Base-by-base conservation (phyloP, 2,329 filamentous ascomycete species). In the Paraphoma chrysanthemicola region DNA sequence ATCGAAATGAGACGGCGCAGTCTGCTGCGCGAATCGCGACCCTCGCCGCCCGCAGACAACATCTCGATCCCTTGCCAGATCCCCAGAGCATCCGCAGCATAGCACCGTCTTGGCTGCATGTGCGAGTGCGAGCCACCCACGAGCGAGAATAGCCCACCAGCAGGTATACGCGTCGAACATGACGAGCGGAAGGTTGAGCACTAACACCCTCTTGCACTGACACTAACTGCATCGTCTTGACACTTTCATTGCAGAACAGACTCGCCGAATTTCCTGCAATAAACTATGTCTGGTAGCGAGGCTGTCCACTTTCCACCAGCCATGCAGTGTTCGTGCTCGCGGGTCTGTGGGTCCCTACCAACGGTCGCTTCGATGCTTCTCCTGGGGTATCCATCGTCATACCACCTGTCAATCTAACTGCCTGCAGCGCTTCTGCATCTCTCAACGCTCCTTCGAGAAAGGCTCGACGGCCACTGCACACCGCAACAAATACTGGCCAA, bases 1-100 rank as follows among this genome's bases (percentile, higher is more conserved):
- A 60, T 60, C 36, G 58, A 59, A 58, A 58, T 30, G 43, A 55
- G 48, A 48, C 51, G 54, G 52, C 41, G 23, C 23, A 23, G 3
- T 5, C 33, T 36, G 33, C 33, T 17, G 33, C 48, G 44, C 54
- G 33, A 42, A 28, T 43, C 48, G 38, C 48, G 17, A 50, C 14
- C 48, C 16, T 36, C 33, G 2, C 33, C 33, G 33, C 33, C 33
- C 33, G 33, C 33, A 14, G 33, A 36, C 33, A 44, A 18, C 42
- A 28, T 28, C 42, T 17, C 28, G 17, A 28, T 44, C 18, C 7
- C 42, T 23, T 18, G 42, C 42, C 42, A 28, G 17, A 18, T 18
- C 17, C 42, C 17, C 28, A 23, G 5, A 16, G 4, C 10, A 4
- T 8, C n/a, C 41, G 18, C 18, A n/a, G 11, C 10, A n/a, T 17